Base-by-base conservation (phyloP, 2,329 filamentous ascomycete genomes). In the Tolypocladium tropicale region DNA sequence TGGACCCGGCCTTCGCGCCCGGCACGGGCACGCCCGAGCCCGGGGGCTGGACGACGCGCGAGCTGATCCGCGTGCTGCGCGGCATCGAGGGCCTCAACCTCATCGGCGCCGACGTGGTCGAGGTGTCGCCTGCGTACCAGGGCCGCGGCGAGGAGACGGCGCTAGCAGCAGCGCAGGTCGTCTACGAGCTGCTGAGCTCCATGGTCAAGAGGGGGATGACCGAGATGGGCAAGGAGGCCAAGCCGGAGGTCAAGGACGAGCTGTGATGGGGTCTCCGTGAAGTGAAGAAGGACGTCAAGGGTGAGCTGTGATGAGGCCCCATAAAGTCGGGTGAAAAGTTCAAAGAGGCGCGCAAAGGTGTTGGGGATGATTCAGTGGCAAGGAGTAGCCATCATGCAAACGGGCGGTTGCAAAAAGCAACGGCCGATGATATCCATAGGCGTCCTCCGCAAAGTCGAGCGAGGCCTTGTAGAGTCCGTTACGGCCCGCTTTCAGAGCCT, bases 1-100 rank as follows among this genome's bases (percentile, higher is more conserved):
- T 95, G 4, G 90, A 95, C 67, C 90, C 91, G 0, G 72, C 71
- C 9, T 73, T 74, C 54, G 72, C 72, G 2, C 89, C 90, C 0
- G 89, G 87, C 2, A 95, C 90, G 0, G 92, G 91, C 1, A 96
- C 91, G 0, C 91, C 91, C 0, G 91, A 95, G 74, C 88, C 90
- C 0, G 91, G 92, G 56, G 91, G 91, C 39, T 96, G 91, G 91
- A 94, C 89, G 6, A 95, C 88, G 23, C 78, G 91, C 53, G 92
- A 96, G 75, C 76, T 96, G 63, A 93, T 95, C 60, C 78, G 88
- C 14, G 90, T 96, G 57, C 72, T 96, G 67, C 78, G 90, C 34
- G 90, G 89, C 0, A 81, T 96, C 46, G 91, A 96, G 74, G 81
- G 77, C 0, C 70, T 96, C 68, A 95, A 96, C 67, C 74, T 96